Base-by-base conservation (phyloP, 257 asterid genomes). In the Nicotiana tabacum region DNA sequence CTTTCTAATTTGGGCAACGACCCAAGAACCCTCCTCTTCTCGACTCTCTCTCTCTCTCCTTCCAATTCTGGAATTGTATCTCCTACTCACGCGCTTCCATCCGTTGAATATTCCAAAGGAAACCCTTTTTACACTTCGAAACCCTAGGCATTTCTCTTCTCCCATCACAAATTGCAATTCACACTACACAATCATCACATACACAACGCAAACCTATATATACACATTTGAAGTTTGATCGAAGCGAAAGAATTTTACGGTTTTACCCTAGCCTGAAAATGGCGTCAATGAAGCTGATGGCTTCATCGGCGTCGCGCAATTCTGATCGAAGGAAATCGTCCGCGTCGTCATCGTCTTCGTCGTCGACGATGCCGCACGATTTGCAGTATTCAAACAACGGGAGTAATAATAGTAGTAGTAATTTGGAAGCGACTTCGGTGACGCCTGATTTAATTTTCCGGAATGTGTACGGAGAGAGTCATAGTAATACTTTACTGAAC, bases 271-370 rank as follows among this genome's bases (percentile, higher is more conserved):
- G 62, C 53, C 70, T 2, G 48, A 29, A 16, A 72, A 88, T 88
- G 91, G 89, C 89, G 64, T 80, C 91, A 80, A 81, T 84, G 65
- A 81, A 88, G 80, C 84, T 86, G 61, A 81, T 88, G 85, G 66
- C 84, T 53, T 86, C 89, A 70, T 83, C 89, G 16, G 74, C 88
- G 6, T 84, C 89, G 37, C 88, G 76, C 1, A 84, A 77, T 80
- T 77, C 89, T 37, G 89, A 88, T 83, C 86, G 87, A 15, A 85
- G 85, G 21, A 83, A 55, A 6, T 79, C 88, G 16, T 55, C 83
- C 10, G 77, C 78, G 51, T 72, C 82, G 5, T 78, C 84, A 17
- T 67, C 74, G 8, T 27, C 83, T 39, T 77, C 83, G 29, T 55
- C 85, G 3, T 78, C 85, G 18, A 81, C 77, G 56, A 48, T 66